These are phyloP conservation scores for Trifolium pratense DNA, from an alignment of 306 rosid genomes.

Conservation along the genomic window DNA sequence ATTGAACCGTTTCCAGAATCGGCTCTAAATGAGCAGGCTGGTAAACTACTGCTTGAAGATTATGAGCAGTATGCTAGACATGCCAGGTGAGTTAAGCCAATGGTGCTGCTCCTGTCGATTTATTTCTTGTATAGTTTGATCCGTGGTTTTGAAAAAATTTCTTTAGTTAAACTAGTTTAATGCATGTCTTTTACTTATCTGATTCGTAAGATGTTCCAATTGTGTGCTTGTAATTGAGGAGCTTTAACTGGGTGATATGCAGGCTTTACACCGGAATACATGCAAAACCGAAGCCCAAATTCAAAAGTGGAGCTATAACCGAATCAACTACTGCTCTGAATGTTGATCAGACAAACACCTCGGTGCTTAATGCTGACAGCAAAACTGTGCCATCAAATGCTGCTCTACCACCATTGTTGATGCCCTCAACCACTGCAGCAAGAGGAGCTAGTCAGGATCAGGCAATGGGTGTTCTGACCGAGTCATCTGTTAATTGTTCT, in stretches of 20 bases:
- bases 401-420: constrained; percentile 61
- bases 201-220: not conserved
- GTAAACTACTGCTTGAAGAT: constrained; percentile 88
- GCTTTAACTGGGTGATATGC: constrained; percentile 38
- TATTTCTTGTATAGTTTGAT: not conserved
- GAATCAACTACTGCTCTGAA: constrained; percentile 95
- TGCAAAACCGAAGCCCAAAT: constrained; percentile 92
- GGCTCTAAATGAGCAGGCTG: constrained; percentile 96
- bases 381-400: constrained; percentile 57
- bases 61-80: constrained; percentile 97
- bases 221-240: not conserved
- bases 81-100: constrained; percentile 75
- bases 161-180: not conserved
- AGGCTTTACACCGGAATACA: constrained; percentile 95
- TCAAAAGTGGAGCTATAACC: constrained; percentile 85
- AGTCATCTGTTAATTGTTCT: constrained; percentile 50
- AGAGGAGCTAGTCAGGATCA: constrained; percentile 71
- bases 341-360: constrained; percentile 73
- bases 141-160: not conserved
- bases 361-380: constrained; percentile 61
- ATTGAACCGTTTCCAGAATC: constrained; percentile 99
- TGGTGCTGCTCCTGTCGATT: constrained; percentile 15
- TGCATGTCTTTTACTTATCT: not conserved
- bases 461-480: constrained; percentile 39
- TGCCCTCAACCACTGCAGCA: constrained; percentile 47